Percentiles rank a stretch among this genome's conserved stretches.
Conservation (phyloP, 2,329 filamentous ascomycete species). For the Clarireedia monteithiana region DNA sequence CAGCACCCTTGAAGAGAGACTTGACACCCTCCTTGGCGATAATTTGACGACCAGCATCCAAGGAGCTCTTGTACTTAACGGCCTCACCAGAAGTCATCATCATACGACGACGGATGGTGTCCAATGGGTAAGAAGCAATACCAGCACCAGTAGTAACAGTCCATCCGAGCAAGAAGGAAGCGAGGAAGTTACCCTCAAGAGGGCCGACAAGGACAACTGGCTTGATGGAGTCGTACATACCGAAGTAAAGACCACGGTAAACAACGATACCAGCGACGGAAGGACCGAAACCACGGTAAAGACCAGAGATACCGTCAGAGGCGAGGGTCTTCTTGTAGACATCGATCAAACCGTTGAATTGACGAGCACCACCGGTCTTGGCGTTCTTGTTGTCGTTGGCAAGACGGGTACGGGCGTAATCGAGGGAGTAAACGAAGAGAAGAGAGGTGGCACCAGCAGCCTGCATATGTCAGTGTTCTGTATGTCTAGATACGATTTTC, state of each 20-base stretch:
- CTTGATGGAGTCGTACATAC: slow-evolving; percentile 99
- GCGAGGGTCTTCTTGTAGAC: slow-evolving; percentile 99
- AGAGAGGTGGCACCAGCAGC: slow-evolving; percentile 99
- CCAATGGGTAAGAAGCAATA: slow-evolving; percentile 99
- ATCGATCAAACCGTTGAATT: slow-evolving; percentile 99
- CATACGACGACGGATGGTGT: slow-evolving; percentile 99
- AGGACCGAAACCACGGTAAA: slow-evolving; percentile 99
- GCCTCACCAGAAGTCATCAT: slow-evolving; percentile 98
- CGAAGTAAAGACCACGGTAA: slow-evolving; percentile 99
- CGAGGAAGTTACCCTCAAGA: slow-evolving; percentile 98
- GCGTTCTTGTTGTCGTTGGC: slow-evolving; percentile 99
- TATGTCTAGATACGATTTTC: neutral
- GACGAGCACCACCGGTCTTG: slow-evolving; percentile 93
- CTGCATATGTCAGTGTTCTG: slow-evolving; percentile 34
- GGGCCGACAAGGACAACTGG: slow-evolving; percentile 85
- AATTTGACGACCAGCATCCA: slow-evolving; percentile 95
- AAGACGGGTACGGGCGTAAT: slow-evolving; percentile 99
- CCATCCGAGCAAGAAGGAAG: slow-evolving; percentile 98
- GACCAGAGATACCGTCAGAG: slow-evolving; percentile 96
- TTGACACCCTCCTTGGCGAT: slow-evolving; percentile 94
- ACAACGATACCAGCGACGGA: slow-evolving; percentile 98
- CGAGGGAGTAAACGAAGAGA: slow-evolving; percentile 99
- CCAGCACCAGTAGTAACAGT: slow-evolving; percentile 99
- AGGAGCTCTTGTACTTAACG: slow-evolving; percentile 98
- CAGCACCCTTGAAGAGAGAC: slow-evolving; percentile 99